These are phyloP conservation scores for Pythium sukuiense DNA, from an alignment of 352 stramenopile species.

Conservation along the genomic window DNA sequence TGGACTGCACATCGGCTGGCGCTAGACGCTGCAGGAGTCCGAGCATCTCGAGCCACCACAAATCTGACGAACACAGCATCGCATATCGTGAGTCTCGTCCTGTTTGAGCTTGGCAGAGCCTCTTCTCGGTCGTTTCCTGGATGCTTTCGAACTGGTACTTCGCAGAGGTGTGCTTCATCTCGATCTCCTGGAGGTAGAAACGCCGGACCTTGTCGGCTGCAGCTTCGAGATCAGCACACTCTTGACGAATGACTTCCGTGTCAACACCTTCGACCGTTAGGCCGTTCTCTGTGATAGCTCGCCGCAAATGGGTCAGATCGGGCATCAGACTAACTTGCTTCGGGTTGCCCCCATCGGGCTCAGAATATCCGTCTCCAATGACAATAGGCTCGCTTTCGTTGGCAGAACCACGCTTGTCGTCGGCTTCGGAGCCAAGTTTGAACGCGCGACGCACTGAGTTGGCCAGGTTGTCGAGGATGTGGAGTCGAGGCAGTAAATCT, in stretches of 20 bases:
- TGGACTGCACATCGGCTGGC: not conserved
- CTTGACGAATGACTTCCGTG: constrained; percentile 28
- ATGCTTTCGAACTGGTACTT: constrained; percentile 10
- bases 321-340: constrained; percentile 52
- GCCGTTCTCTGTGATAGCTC: constrained; percentile 27
- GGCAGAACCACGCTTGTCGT: not conserved
- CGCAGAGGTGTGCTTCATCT: constrained; percentile 13
- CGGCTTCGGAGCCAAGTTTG: constrained; percentile 13
- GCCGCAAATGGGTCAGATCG: constrained; percentile 34
- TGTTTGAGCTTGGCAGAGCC: not conserved
- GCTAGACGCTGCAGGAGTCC: constrained; percentile 30
- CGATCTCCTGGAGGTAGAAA: constrained; percentile 21
- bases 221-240: constrained; percentile 29
- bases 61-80: constrained; percentile 39
- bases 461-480: constrained; percentile 67
- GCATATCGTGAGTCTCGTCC: not conserved
- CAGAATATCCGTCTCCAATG: not conserved
- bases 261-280: constrained; percentile 7
- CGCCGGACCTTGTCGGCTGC: constrained; percentile 13
- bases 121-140: constrained; percentile 10
- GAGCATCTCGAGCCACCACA: constrained; percentile 57
- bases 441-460: constrained; percentile 34
- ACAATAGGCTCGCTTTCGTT: not conserved
- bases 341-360: constrained; percentile 23
- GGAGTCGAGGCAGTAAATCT: constrained; percentile 65